These are phyloP conservation scores for Saturnispora gosingensis DNA, from an alignment of 805 yeast genomes.

Conservation along the genomic window DNA sequence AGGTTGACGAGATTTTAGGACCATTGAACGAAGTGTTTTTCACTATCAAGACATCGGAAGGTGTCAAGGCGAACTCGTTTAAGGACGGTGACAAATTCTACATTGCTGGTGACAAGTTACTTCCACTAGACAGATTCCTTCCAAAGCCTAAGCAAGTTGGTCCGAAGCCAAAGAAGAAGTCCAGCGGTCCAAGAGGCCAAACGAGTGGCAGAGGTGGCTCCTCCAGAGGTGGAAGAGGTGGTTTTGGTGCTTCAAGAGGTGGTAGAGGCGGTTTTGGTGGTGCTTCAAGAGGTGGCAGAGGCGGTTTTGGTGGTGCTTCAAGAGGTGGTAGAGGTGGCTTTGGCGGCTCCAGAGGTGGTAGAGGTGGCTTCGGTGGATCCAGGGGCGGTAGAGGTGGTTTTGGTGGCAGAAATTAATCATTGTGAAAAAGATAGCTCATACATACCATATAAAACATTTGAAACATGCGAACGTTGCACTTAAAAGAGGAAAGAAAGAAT, in stretches of 20 bases:
- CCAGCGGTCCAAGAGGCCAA: slow-evolving; percentile 50
- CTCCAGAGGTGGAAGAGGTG: slow-evolving; percentile 39
- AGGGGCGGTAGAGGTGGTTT: slow-evolving; percentile 24
- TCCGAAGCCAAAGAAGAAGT: slow-evolving; percentile 70
- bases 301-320: slow-evolving; percentile 15
- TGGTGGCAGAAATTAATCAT: slow-evolving; percentile 17
- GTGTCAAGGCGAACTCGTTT: slow-evolving; percentile 89
- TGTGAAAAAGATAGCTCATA: slow-evolving; percentile 2
- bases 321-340: slow-evolving; percentile 13
- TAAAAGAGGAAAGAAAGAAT: neutral
- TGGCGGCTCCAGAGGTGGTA: slow-evolving; percentile 38
- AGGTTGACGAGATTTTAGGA: slow-evolving; percentile 96
- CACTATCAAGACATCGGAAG: slow-evolving; percentile 93
- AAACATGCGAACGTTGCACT: neutral
- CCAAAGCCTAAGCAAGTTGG: slow-evolving; percentile 90
- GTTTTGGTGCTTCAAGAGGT: slow-evolving; percentile 25
- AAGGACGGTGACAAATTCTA: slow-evolving; percentile 93
- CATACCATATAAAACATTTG: neutral
- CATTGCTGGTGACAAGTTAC: slow-evolving; percentile 89
- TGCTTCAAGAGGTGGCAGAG: slow-evolving; percentile 20
- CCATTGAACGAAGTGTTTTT: slow-evolving; percentile 97
- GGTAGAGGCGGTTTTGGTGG: slow-evolving; percentile 40
- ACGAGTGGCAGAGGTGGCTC: slow-evolving; percentile 36
- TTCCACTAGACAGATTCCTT: slow-evolving; percentile 92
- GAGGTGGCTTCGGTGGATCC: slow-evolving; percentile 28